Evolutionary conservation across 148 eudicot species (phyloP), one percentile per base, ranked within the genome.

Genomic region (Mesembryanthemum crystallinum): DNA sequence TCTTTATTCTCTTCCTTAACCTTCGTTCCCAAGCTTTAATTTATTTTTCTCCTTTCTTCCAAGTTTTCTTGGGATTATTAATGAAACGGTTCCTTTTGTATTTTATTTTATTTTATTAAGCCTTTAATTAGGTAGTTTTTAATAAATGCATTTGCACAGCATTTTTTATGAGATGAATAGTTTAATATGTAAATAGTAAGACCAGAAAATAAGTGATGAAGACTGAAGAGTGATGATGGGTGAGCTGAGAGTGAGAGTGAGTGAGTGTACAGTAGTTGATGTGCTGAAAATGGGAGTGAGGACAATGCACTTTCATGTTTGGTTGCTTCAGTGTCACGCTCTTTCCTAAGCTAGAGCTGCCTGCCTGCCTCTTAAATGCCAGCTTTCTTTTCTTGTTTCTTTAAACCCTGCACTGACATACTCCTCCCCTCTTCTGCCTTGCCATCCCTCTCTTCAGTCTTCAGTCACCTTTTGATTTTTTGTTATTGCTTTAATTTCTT

Each of bases 291-390:
- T 51, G 68, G 77, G 77, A 72, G 65, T 75, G 59, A 71, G 45
- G 64, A 82, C 75, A 66, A n/a, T 66, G 66, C 59, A 75, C 73
- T 78, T 82, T 82, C 66, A 80, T 75, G 57, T 75, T 58, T 71
- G 79, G 76, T 78, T 74, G 82, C 85, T 74, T 78, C 77, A 57
- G 21, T 65, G 69, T 71, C 78, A 82, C 82, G 77, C 67, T 71
- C 60, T 69, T 74, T 59, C 13, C 39, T 28, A 37, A 33, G 43
- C 43, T 58, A 29, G 27, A 54, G 6, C 9, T 54, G n/a, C 11
- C 5, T 72, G 8, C 27, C 17, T 21, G 61, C 3, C 24, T 58
- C 29, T 71, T 64, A 33, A 64, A 39, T 72, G 43, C 3, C 35
- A 23, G 39, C 39, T 35, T 35, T 35, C 39, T 35, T 35, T 35